Evolutionary conservation across 179 eudicot species (phyloP).

Genomic region (Dionaea muscipula): DNA sequence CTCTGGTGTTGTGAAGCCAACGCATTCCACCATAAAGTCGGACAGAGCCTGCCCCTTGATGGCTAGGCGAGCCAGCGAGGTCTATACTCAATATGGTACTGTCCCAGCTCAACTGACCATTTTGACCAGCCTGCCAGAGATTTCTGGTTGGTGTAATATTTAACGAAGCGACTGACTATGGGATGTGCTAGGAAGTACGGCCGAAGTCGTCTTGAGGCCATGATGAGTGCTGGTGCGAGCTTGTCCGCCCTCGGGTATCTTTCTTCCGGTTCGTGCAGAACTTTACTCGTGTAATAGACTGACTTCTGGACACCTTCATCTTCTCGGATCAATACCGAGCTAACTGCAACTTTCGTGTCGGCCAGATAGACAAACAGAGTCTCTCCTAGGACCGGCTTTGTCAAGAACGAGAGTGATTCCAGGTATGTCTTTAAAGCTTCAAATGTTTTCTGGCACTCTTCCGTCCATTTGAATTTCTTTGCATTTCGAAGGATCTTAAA

Average conservation of each 20-base stretch:
- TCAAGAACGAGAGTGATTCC: neutral
- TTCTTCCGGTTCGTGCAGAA: too few relatives aligned
- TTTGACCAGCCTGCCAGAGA: neutral
- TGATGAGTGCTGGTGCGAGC: too few relatives aligned
- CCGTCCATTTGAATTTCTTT: too few relatives aligned
- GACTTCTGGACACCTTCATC: too few relatives aligned
- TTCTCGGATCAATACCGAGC: too few relatives aligned
- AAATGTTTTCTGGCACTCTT: too few relatives aligned
- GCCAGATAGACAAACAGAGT: neutral
- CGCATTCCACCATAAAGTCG: neutral
- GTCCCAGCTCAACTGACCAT: neutral
- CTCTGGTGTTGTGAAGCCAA: too few relatives aligned
- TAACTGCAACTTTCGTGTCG: neutral
- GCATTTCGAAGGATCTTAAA: too few relatives aligned
- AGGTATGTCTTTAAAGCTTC: neutral
- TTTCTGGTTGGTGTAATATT: neutral
- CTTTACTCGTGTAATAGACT: too few relatives aligned
- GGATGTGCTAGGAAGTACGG: neutral
- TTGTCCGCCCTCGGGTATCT: too few relatives aligned
- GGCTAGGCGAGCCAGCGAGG: neutral
- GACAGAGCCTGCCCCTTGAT: neutral
- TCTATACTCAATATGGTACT: neutral
- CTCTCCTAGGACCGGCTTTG: neutral
- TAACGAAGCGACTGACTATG: conserved; percentile 3
- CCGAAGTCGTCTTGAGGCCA: too few relatives aligned